Percentiles rank a stretch among this genome's conserved stretches.
phyloP scores from a whole-genome alignment of 2,329 filamentous ascomycete species.

The Rhinocladiella mackenziei region DNA sequence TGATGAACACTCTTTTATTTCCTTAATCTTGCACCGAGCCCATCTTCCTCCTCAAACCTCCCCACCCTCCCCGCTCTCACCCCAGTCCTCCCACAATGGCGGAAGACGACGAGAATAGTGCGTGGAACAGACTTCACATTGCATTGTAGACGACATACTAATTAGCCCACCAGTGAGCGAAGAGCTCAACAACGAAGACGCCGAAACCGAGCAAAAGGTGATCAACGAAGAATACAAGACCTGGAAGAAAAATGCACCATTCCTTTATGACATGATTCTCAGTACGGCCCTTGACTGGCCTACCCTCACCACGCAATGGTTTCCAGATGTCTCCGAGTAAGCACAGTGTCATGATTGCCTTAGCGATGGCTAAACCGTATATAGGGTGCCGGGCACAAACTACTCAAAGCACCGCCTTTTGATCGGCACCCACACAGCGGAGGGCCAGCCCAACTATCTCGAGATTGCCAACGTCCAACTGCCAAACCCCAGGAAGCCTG shows the following conservation, averaged over 20 bases:
- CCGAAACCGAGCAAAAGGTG: conserved; percentile 28
- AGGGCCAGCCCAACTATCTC: conserved; percentile 79
- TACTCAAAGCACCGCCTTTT: conserved; percentile 83
- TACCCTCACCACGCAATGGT: conserved; percentile 95
- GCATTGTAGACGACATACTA: no score
- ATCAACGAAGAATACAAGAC: conserved; percentile 82
- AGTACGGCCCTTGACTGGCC: conserved; percentile 96
- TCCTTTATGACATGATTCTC: conserved; percentile 96
- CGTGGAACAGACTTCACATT: no score
- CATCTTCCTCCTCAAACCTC: no score
- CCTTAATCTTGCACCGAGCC: no score
- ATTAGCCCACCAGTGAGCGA: conserved; percentile 28
- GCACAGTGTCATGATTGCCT: conserved; percentile 25
- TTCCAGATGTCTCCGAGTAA: conserved; percentile 83
- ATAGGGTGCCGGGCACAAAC: conserved; percentile 72
- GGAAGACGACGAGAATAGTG: conserved; percentile 31
- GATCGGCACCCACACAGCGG: conserved; percentile 90
- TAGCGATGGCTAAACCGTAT: conserved; percentile 14
- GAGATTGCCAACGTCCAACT: conserved; percentile 94
- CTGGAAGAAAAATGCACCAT: conserved; percentile 99
- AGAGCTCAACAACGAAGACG: conserved; percentile 83
- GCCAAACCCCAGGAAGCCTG: conserved; percentile 68
- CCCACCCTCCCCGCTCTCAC: background rate
- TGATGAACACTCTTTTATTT: no score
- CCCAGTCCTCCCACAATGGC: conserved; percentile 21